Evolutionary conservation across 495 filamentous ascomycete species (phyloP), one percentile per base, ranked within the genome.

Genomic region (Collariella sp.): DNA sequence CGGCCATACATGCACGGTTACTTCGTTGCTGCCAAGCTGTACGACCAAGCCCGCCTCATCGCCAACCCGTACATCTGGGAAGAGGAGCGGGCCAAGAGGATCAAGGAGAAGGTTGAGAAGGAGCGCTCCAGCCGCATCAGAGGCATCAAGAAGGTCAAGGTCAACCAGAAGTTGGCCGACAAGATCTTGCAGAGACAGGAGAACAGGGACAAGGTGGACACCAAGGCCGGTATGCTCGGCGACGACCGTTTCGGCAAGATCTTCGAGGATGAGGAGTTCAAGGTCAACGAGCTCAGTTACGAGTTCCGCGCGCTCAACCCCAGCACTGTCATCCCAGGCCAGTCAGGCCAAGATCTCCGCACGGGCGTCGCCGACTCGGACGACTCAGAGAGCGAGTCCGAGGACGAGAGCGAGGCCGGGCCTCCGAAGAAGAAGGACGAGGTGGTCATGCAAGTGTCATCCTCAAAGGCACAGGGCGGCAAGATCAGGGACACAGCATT

Each of bases 1-100:
- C 79, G 89, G 29, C 91, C 94, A 42, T 97, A 96, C 63, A 96
- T 97, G 94, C 91, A 97, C 67, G 93, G 93, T 56, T 96, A 93
- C 77, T 98, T 98, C 70, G 89, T 96, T 11, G 86, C 86, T 51
- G 89, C 94, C 61, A 83, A 86, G 46, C 65, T 99, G 22, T 96
- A 96, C 64, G 94, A 97, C 56, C 88, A 97, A 69, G 93, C 91
- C n/a, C 72, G 86, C 23, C 71, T 98, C 53, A 94, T 96, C 55
- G 81, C 86, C 38, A 91, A 96, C 69, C 93, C 93, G 1, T 94
- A 90, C 64, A 77, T 93, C 53, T 93, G 86, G 81, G 87, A 95
- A 60, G 85, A 95, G 59, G 86, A 95, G 66, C 80, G 90, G 38
- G 83, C 83, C 33, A 94, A 95, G 74, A 80, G 84, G 50, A 76